phyloP scores from a whole-genome alignment of 176 grass and related monocot genomes.

The Oryza coarctata region DNA sequence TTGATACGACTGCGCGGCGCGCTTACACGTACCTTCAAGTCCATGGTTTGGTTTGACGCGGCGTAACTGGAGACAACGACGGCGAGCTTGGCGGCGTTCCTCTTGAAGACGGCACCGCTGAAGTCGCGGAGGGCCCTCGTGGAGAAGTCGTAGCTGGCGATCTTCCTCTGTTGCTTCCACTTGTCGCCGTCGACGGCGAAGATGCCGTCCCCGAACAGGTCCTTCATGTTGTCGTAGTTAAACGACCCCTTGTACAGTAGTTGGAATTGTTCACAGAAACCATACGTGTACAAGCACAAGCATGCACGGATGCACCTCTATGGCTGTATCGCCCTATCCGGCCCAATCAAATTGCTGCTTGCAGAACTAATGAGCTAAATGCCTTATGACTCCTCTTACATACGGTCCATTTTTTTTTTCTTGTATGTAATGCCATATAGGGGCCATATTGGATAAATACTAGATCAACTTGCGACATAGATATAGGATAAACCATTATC shows the following conservation, averaged over 20 bases:
- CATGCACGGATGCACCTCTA: too few relatives aligned
- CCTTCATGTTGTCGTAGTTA: constrained; percentile 42
- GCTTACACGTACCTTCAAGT: constrained; percentile 42
- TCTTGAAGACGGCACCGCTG: constrained; percentile 52
- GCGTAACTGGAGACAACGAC: constrained; percentile 18
- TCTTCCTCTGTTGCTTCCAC: constrained; percentile 64
- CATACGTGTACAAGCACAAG: background rate
- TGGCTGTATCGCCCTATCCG: too few relatives aligned
- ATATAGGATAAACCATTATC: too few relatives aligned
- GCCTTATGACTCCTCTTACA: too few relatives aligned
- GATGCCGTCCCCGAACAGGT: constrained; percentile 65
- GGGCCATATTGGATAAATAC: too few relatives aligned
- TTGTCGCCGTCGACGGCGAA: constrained; percentile 67
- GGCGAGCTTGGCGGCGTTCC: constrained; percentile 51
- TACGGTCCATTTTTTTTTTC: too few relatives aligned
- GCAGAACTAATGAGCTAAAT: too few relatives aligned
- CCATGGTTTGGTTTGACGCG: background rate
- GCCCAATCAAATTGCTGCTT: too few relatives aligned
- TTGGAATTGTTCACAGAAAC: background rate
- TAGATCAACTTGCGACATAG: too few relatives aligned
- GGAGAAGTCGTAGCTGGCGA: constrained; percentile 68
- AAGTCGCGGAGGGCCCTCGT: constrained; percentile 53
- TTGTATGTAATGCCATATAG: too few relatives aligned
- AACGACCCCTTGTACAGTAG: constrained; percentile 46
- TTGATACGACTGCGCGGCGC: background rate